Percentiles rank a stretch among this genome's conserved stretches.
These are phyloP conservation scores for Graphilbum sp. DNA, from an alignment of 2,329 filamentous ascomycete species.

Conservation along the genomic window DNA sequence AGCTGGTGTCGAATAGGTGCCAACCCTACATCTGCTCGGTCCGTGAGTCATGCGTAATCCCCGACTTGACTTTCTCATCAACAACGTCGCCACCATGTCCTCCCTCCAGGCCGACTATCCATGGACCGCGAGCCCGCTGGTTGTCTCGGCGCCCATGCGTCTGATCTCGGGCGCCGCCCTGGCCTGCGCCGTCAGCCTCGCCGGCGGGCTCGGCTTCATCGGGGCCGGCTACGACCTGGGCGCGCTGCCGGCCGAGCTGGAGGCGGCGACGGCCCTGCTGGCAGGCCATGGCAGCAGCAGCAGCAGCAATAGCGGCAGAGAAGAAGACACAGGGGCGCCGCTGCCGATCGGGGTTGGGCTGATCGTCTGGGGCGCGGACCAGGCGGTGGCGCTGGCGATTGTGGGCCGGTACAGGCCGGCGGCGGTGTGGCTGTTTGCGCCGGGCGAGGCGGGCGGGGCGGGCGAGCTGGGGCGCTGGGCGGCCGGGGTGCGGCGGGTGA, in stretches of 20 bases:
- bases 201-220: constrained; percentile 22
- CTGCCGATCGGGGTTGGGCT: constrained; percentile 45
- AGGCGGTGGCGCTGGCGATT: constrained; percentile 26
- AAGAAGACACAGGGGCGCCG: constrained; percentile 5
- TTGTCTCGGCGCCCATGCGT: constrained; percentile 26
- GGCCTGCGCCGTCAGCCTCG: constrained; percentile 22
- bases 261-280: background rate
- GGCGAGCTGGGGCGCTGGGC: constrained; percentile 15
- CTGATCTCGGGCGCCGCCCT: constrained; percentile 19
- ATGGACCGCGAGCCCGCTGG: constrained; percentile 18
- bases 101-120: constrained; percentile 15
- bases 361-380: constrained; percentile 33
- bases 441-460: constrained; percentile 25
- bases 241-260: constrained; percentile 4
- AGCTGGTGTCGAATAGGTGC: too few relatives aligned
- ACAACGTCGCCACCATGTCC: constrained; percentile 4
- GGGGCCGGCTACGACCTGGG: constrained; percentile 5
- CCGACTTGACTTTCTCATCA: constrained; percentile 2
- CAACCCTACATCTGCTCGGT: too few relatives aligned
- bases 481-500: constrained; percentile 20
- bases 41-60: too few relatives aligned
- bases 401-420: constrained; percentile 35
- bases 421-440: constrained; percentile 53
- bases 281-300: too few relatives aligned
- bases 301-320: too few relatives aligned